A percentile compares a stretch with the other conserved stretches of the same genome.
Conservation (phyloP, 2,329 filamentous ascomycete species). For the Aspergillus ibericus region DNA sequence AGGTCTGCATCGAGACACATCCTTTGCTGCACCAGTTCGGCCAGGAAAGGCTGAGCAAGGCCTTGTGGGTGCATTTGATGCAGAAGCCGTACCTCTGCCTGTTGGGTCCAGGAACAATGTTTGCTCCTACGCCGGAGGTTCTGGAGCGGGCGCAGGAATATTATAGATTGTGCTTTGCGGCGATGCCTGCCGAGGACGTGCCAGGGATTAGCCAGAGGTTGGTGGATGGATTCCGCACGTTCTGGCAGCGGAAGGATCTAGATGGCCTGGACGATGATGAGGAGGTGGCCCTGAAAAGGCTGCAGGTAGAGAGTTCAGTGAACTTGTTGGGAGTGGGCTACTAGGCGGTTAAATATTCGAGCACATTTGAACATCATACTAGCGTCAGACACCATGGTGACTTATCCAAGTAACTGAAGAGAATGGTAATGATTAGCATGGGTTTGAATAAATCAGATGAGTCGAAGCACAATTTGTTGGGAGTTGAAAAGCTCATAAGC, state of each 20-base stretch:
- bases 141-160: constrained; percentile 65
- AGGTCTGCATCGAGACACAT: constrained; percentile 69
- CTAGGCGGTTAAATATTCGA: not conserved
- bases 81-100: constrained; percentile 69
- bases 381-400: too few species aligned
- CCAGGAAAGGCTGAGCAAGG: constrained; percentile 59
- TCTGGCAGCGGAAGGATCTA: constrained; percentile 71
- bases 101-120: constrained; percentile 70
- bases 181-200: constrained; percentile 71
- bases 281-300: constrained; percentile 8
- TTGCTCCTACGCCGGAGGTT: constrained; percentile 66
- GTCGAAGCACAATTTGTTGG: too few species aligned
- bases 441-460: too few species aligned
- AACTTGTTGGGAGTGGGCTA: constrained; percentile 22
- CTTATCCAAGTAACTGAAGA: too few species aligned
- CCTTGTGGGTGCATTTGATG: constrained; percentile 71
- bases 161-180: constrained; percentile 80
- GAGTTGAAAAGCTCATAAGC: too few species aligned
- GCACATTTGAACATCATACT: too few species aligned
- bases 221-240: constrained; percentile 66
- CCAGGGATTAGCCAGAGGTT: constrained; percentile 63
- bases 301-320: constrained; percentile 6
- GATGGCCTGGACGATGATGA: constrained; percentile 29
- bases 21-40: constrained; percentile 63
- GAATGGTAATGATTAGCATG: too few species aligned